A percentile compares a stretch with the other conserved stretches of the same genome.
phyloP scores from a whole-genome alignment of 2,329 filamentous ascomycete species.

The Verruconis gallopava region DNA sequence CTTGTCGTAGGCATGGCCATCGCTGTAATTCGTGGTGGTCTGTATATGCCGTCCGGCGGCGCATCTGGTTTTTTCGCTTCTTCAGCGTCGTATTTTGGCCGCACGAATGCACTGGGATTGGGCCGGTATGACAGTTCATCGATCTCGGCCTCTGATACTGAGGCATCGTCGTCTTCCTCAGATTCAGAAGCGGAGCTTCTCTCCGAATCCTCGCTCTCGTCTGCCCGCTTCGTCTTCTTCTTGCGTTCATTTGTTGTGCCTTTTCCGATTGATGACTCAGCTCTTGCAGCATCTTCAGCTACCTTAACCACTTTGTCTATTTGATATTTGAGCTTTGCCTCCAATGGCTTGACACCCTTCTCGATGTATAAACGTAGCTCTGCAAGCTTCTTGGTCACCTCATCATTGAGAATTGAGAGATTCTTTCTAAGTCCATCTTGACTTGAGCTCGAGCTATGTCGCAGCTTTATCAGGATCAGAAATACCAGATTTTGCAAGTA shows the following conservation, averaged over 20 bases:
- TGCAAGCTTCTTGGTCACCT: conserved; percentile 74
- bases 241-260: conserved; percentile 13
- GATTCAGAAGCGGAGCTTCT: conserved; percentile 26
- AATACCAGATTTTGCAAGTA: conserved; percentile 82
- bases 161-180: conserved; percentile 17
- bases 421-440: conserved; percentile 18
- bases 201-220: conserved; percentile 20
- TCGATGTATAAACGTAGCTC: conserved; percentile 88
- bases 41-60: conserved; percentile 59
- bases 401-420: conserved; percentile 40
- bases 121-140: conserved; percentile 52
- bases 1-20: conserved; percentile 33
- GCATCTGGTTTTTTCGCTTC: conserved; percentile 20
- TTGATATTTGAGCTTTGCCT: conserved; percentile 85
- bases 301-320: conserved; percentile 89
- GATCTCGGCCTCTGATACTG: conserved; percentile 20
- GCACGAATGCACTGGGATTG: conserved; percentile 38
- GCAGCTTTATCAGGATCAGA: conserved; percentile 67
- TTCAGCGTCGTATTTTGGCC: conserved; percentile 17
- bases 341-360: conserved; percentile 78
- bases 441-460: conserved; percentile 36
- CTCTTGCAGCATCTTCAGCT: conserved; percentile 50
- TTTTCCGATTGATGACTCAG: conserved; percentile 27
- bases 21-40: conserved; percentile 61
- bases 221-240: conserved; percentile 3